These are phyloP conservation scores for Cladophialophora immunda DNA, from an alignment of 2,329 filamentous ascomycete genomes.

Conservation along the genomic window DNA sequence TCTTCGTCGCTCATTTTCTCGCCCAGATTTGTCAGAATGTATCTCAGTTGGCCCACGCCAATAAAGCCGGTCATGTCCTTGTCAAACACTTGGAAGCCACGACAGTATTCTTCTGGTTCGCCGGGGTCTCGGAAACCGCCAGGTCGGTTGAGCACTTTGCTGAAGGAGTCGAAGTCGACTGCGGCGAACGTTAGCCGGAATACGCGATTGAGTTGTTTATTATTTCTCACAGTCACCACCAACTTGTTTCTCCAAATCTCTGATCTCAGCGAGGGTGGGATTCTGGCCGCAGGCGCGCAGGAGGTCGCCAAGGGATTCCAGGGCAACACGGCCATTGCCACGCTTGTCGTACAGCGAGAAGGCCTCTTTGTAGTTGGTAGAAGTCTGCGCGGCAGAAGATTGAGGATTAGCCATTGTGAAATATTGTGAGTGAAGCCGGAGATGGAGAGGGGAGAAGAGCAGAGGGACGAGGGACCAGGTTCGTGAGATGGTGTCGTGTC, in stretches of 20 bases:
- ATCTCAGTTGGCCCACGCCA: slow-evolving; percentile 95
- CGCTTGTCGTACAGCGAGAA: slow-evolving; percentile 99
- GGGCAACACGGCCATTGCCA: slow-evolving; percentile 88
- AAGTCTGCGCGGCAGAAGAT: slow-evolving; percentile 61
- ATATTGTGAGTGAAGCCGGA: neutral
- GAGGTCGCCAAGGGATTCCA: slow-evolving; percentile 89
- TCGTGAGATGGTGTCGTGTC: slow-evolving; percentile 1
- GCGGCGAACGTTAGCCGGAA: slow-evolving; percentile 18
- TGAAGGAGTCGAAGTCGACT: slow-evolving; percentile 99
- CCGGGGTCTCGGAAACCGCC: slow-evolving; percentile 98
- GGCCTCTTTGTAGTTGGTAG: slow-evolving; percentile 99
- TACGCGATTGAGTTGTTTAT: neutral
- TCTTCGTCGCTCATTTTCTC: slow-evolving; percentile 99
- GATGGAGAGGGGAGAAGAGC: slow-evolving; percentile 3
- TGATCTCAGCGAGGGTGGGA: slow-evolving; percentile 91
- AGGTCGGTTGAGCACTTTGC: slow-evolving; percentile 94
- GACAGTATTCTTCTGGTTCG: slow-evolving; percentile 97
- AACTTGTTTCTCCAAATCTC: slow-evolving; percentile 87
- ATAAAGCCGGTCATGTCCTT: slow-evolving; percentile 99
- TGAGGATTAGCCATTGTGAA: slow-evolving; percentile 37
- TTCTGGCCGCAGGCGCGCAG: slow-evolving; percentile 98
- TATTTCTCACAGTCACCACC: slow-evolving; percentile 82
- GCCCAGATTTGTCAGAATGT: slow-evolving; percentile 94
- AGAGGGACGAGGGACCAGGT: slow-evolving; percentile 11
- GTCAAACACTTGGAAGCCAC: slow-evolving; percentile 98